A percentile compares a stretch with the other conserved stretches of the same genome.
These are phyloP conservation scores for Pestalotiopsis fici DNA, from an alignment of 2,329 filamentous ascomycete species.

Conservation along the genomic window DNA sequence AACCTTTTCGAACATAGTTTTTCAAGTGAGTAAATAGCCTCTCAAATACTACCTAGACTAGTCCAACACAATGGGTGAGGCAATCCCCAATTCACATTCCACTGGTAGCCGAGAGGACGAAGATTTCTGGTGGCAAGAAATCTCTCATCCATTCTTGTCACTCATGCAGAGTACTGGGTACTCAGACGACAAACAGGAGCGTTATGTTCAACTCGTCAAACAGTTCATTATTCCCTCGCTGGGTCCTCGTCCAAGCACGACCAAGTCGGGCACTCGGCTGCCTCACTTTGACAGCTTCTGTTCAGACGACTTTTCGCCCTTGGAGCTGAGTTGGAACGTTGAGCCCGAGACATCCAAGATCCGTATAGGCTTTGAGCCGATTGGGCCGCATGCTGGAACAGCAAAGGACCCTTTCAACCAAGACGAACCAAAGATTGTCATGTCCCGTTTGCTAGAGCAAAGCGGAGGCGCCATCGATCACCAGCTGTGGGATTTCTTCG, in stretches of 20 bases:
- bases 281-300: background rate
- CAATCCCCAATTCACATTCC: background rate
- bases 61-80: background rate
- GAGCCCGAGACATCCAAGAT: background rate
- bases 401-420: background rate
- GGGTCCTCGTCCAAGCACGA: background rate
- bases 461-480: background rate
- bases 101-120: background rate
- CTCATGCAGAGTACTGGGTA: background rate
- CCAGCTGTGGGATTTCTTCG: background rate
- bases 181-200: background rate
- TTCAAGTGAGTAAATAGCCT: background rate
- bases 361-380: background rate
- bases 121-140: background rate
- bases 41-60: background rate
- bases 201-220: background rate
- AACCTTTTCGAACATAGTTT: background rate
- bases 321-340: background rate
- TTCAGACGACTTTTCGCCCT: background rate
- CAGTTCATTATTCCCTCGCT: background rate
- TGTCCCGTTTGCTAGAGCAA: background rate
- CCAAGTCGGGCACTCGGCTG: background rate
- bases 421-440: background rate
- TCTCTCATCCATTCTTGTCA: background rate
- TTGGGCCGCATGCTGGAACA: background rate